Base-by-base conservation (phyloP, 345 rosid genomes). In the Salix arbutifolia region DNA sequence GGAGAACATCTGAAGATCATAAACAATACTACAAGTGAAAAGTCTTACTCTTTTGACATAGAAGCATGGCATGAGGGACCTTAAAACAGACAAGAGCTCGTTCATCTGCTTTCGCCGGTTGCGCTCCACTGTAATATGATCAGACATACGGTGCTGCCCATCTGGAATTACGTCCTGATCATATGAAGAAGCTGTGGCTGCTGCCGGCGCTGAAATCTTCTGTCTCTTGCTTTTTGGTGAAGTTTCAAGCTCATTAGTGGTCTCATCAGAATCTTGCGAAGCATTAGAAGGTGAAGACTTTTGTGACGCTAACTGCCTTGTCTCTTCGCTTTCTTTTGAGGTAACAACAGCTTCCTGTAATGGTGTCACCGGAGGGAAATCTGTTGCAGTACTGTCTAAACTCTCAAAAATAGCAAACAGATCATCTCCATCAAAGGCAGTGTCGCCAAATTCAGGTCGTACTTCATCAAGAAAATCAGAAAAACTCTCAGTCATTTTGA, bases 71-170 rank as follows among this genome's bases (percentile, higher is more conserved):
- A 92, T 94, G 52, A 96, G 87, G 5, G 97, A 91, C 78, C 99
- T 88, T 71, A 96, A 85, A 38, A 94, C 96, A 0, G 92, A 83
- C 58, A 96, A 79, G 79, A 94, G 90, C 69, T 94, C 97, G 76
- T 94, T 96, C 99, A 96, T 96, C 82, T 94, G 98, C 90, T 94
- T 96, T 78, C 99, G 85, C 81, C 99, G 90, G 87, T 96, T 96
- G 26, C 98, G 91, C 78, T 96, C 99, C 77, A 96, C 97, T 3
- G 97, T 91, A 21, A 94, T 93, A 76, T 96, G 99, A 33, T 33
- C 35, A 70, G 98, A 91, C 78, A 91, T 79, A 81, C 86, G 85
- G 37, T 83, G 91, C 66, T 85, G 91, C n/a, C 90, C 94, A 66
- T 93, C 96, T 7, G 83, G 77, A 77, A 80, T 87, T 10, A 31